Conservation (phyloP, 768 basidiomycete species). For the Grammothele lineata region DNA sequence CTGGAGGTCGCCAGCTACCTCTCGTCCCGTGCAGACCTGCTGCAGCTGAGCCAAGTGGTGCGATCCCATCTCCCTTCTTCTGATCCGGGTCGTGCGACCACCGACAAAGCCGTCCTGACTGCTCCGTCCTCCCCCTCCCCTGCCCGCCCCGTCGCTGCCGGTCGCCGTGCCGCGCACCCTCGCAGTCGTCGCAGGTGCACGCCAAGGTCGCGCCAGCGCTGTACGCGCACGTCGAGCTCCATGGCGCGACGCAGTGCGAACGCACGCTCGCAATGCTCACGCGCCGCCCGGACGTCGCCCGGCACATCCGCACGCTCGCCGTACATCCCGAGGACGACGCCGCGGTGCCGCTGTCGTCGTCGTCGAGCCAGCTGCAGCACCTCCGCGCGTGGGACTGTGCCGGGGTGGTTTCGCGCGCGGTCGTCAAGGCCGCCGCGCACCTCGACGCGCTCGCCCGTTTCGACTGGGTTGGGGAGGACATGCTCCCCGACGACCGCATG, state of each 20-base stretch:
- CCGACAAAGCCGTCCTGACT: no score
- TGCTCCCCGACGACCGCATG: constrained; percentile 67
- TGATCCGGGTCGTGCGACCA: constrained; percentile 12
- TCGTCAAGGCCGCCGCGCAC: constrained; percentile 42
- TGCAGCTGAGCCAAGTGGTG: constrained; percentile 58
- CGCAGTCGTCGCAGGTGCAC: constrained; percentile 54
- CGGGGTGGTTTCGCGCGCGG: constrained; percentile 43
- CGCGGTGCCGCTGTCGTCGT: background rate
- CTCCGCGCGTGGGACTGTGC: constrained; percentile 26
- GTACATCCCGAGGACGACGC: constrained; percentile 36
- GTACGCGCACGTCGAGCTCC: constrained; percentile 54
- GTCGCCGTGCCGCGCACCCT: no score
- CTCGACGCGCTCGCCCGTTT: constrained; percentile 67
- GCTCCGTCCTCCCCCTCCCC: background rate
- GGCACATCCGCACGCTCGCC: constrained; percentile 60
- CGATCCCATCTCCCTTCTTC: constrained; percentile 21
- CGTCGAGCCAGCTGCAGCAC: constrained; percentile 1
- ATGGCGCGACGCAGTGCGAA: constrained; percentile 54
- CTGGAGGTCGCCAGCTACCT: constrained; percentile 60
- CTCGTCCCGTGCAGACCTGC: constrained; percentile 47
- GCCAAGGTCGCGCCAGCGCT: constrained; percentile 50
- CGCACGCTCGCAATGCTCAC: constrained; percentile 63
- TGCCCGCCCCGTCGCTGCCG: no score
- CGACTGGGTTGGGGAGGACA: constrained; percentile 63
- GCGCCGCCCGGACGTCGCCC: constrained; percentile 49